Base-by-base conservation (phyloP, 768 basidiomycete genomes). In the Pisolithus tinctorius region DNA sequence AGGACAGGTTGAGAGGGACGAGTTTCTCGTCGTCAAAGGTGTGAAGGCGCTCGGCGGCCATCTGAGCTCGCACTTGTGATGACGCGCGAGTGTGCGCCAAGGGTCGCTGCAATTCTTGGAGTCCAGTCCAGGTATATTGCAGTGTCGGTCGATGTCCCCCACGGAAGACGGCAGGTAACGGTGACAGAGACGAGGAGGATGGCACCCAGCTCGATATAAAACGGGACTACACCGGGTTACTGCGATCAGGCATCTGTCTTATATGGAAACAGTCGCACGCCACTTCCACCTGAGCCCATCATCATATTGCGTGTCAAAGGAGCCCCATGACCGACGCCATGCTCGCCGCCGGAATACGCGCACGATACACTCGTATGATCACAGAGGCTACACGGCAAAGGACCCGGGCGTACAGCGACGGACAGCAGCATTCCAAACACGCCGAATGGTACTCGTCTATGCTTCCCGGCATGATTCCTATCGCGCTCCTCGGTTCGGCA, bases 401-500 rank as follows among this genome's bases (percentile, higher is more conserved):
- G n/a, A 41, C 23, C 17, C 34, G 34, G 40, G 23, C 4, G 4
- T 17, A 23, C 40, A 41, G 40, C 40, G 17, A 41, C 10, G 8
- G 23, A 20, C 40, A 44, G 20, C 55, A 48, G 26, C 59, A 61
- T 50, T 81, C 77, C 29, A 69, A 73, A 10, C 85, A 90, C 64
- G 78, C 77, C 6, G 70, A 74, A 57, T 82, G 84, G 76, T 92
- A 92, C 65, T 71, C 80, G 41, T 76, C 81, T 48, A 74, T 83
- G 45, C 67, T 85, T 37, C 89, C 89, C 26, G 80, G 79, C 30
- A 90, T 90, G 86, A 69, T 90, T 45, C 89, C 88, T 8, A 71
- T 92, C 48, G 81, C 83, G 47, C 70, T 92, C 47, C 73, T 92
- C 11, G 89, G 88, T 16, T 88, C 87, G 47, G 85, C 83, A 8